Evolutionary conservation across 192 early-diverging fungal genomes (phyloP).

Genomic region (Coemansia sp.): DNA sequence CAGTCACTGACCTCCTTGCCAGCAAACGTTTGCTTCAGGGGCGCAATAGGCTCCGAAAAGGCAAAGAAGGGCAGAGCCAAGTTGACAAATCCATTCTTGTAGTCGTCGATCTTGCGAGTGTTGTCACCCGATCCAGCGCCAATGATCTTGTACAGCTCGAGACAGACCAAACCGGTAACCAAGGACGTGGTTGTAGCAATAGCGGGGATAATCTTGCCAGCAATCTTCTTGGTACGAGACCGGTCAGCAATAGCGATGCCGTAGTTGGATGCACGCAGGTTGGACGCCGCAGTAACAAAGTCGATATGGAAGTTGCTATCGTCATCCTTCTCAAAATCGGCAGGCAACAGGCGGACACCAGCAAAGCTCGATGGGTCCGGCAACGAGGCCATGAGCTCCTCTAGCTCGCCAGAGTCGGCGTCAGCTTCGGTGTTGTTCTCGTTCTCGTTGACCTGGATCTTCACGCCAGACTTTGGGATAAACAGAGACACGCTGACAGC

Average conservation of each 20-base stretch:
- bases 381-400: slow-evolving; percentile 65
- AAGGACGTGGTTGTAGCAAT: slow-evolving; percentile 92
- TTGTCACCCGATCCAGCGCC: slow-evolving; percentile 37
- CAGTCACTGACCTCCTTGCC: slow-evolving; percentile 87
- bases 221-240: slow-evolving; percentile 85
- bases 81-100: slow-evolving; percentile 99
- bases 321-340: slow-evolving; percentile 99
- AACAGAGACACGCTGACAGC: slow-evolving; percentile 78
- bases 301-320: slow-evolving; percentile 99
- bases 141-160: slow-evolving; percentile 94
- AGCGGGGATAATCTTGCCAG: slow-evolving; percentile 88
- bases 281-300: slow-evolving; percentile 97
- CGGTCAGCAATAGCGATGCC: slow-evolving; percentile 71
- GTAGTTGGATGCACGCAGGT: slow-evolving; percentile 87
- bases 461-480: slow-evolving; percentile 86
- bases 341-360: slow-evolving; percentile 82
- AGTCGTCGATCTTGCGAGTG: slow-evolving; percentile 84
- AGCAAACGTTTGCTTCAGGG: slow-evolving; percentile 84
- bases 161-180: slow-evolving; percentile 94
- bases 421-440: slow-evolving; percentile 52
- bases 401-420: slow-evolving; percentile 53
- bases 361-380: slow-evolving; percentile 79
- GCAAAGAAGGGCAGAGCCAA: slow-evolving; percentile 98
- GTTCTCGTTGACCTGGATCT: slow-evolving; percentile 93
- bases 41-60: slow-evolving; percentile 97